These are phyloP conservation scores for Malassezia globosa DNA, from an alignment of 1,284 basidiomycete species.

Conservation along the genomic window DNA sequence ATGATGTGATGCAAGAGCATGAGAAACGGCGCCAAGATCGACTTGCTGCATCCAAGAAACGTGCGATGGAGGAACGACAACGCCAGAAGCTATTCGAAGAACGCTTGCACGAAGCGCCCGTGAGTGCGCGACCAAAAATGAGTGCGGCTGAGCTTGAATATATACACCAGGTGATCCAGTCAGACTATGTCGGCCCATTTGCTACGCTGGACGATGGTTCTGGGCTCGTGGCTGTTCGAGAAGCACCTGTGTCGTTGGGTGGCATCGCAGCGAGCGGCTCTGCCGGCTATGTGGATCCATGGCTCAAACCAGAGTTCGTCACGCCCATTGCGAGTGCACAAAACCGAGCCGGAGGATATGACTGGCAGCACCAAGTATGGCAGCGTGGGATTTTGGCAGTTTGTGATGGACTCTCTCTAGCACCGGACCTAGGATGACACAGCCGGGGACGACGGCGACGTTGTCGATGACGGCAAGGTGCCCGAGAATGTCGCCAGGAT, in stretches of 20 bases:
- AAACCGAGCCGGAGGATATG: conserved; percentile 37
- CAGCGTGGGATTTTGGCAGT: conserved; percentile 25
- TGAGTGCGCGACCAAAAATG: conserved; percentile 19
- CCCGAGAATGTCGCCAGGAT: too few relatives aligned
- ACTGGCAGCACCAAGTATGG: conserved; percentile 36
- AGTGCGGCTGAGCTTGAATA: conserved; percentile 14
- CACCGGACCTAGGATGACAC: neutral
- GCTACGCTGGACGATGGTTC: conserved; percentile 32
- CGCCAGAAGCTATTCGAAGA: conserved; percentile 25
- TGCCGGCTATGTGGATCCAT: conserved; percentile 37
- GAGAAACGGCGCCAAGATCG: conserved; percentile 18
- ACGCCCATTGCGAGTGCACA: conserved; percentile 20
- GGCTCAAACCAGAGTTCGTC: conserved; percentile 26
- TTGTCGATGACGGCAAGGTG: too few relatives aligned
- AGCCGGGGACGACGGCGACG: too few relatives aligned
- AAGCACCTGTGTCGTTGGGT: conserved; percentile 23
- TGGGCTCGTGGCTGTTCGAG: conserved; percentile 23
- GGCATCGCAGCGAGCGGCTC: conserved; percentile 23
- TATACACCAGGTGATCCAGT: conserved; percentile 8
- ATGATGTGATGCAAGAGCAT: conserved; percentile 25
- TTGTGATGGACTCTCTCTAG: conserved; percentile 24
- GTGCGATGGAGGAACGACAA: conserved; percentile 8
- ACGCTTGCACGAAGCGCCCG: conserved; percentile 17
- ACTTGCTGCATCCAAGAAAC: conserved; percentile 4
- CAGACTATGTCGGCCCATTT: conserved; percentile 35